Conservation (phyloP, 768 basidiomycete species). For the Brasilioporus rufonigricans region DNA sequence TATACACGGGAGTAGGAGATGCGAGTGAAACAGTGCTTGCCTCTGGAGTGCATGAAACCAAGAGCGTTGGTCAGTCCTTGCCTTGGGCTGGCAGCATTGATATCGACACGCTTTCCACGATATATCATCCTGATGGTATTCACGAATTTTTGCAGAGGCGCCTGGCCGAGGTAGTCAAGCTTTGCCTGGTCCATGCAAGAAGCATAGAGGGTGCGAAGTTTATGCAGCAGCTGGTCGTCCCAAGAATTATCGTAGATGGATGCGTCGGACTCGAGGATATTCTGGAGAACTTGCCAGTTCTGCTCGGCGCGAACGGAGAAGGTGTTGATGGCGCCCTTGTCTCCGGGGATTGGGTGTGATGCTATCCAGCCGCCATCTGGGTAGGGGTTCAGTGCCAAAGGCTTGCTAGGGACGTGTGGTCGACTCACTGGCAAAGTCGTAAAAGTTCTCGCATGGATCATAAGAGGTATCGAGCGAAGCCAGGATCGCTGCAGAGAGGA, state of each 20-base stretch:
- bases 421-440: slow-evolving; percentile 83
- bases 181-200: slow-evolving; percentile 80
- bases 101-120: slow-evolving; percentile 47
- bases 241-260: slow-evolving; percentile 40
- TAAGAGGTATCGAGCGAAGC: slow-evolving; percentile 73
- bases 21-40: slow-evolving; percentile 37
- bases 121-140: slow-evolving; percentile 59
- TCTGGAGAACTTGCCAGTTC: slow-evolving; percentile 76
- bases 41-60: slow-evolving; percentile 84
- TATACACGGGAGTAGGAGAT: not conserved
- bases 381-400: slow-evolving; percentile 2
- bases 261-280: slow-evolving; percentile 55
- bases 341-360: slow-evolving; percentile 81
- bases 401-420: not conserved
- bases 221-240: slow-evolving; percentile 58
- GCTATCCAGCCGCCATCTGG: slow-evolving; percentile 88
- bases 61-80: slow-evolving; percentile 78
- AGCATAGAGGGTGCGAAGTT: slow-evolving; percentile 67
- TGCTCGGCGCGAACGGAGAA: slow-evolving; percentile 71
- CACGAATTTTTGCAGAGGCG: slow-evolving; percentile 69
- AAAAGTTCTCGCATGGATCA: slow-evolving; percentile 97
- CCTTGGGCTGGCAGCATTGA: slow-evolving; percentile 33
- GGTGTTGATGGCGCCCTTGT: slow-evolving; percentile 68
- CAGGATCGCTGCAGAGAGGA: slow-evolving; percentile 79
- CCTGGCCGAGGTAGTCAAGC: slow-evolving; percentile 70